A percentile compares a stretch with the other conserved stretches of the same genome.
These are phyloP conservation scores for Fagopyrum tataricum DNA, from an alignment of 148 eudicot genomes.

Conservation along the genomic window DNA sequence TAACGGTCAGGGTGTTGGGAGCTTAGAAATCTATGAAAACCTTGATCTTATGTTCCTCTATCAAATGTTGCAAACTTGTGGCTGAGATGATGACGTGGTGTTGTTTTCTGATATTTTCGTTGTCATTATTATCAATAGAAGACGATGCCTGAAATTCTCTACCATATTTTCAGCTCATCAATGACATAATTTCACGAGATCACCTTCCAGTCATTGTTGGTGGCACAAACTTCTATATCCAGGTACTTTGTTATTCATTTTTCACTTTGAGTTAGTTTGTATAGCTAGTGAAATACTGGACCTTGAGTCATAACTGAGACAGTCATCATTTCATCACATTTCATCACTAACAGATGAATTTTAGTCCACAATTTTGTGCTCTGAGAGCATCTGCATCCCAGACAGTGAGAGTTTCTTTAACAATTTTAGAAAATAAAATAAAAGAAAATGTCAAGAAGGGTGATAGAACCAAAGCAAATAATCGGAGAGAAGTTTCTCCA, in stretches of 20 bases:
- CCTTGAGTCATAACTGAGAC: neutral
- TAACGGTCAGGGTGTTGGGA: neutral
- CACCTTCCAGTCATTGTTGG: conserved; percentile 83
- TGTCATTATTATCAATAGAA: neutral
- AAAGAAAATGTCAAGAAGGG: too few relatives aligned
- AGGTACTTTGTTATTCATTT: conserved; percentile 35
- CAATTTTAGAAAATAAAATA: too few relatives aligned
- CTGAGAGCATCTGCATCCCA: too few relatives aligned
- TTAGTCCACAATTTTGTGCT: neutral
- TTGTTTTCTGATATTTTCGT: neutral
- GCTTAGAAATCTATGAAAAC: neutral
- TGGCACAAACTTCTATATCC: conserved; percentile 94
- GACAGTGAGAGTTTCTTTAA: too few relatives aligned
- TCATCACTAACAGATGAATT: neutral
- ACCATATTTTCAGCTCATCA: conserved; percentile 54
- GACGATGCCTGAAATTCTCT: neutral
- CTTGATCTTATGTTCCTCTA: neutral
- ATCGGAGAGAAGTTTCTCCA: too few relatives aligned
- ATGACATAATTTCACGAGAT: conserved; percentile 56
- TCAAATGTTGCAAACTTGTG: neutral
- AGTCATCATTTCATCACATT: neutral
- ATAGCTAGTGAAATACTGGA: neutral
- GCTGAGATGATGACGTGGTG: neutral
- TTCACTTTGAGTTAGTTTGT: neutral
- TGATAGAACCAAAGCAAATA: too few relatives aligned